Base-by-base conservation (phyloP, 1,284 basidiomycete genomes). In the Microbotryomycetes sp. region DNA sequence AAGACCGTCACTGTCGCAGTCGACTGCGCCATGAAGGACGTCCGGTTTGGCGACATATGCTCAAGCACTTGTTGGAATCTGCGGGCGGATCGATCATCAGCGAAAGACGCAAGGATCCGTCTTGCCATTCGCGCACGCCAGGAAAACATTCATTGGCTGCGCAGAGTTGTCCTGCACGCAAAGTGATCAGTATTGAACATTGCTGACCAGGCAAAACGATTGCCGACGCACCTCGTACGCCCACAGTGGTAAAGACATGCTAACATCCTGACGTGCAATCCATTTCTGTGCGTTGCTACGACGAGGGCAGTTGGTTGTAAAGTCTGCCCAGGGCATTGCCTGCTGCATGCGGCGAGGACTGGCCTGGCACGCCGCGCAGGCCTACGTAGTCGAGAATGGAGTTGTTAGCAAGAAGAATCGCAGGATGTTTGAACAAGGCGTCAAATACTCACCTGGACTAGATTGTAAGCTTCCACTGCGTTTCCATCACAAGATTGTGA, bases 291-390 rank as follows among this genome's bases (percentile, higher is more conserved):
- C 11, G 35, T 18, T 41, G 35, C 11, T 41, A 41, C 18, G 35
- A 9, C 18, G 35, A 9, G 18, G 9, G 35, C 35, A 41, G 18
- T 41, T 41, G 9, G 35, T 18, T 18, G 35, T 41, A 18, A 41
- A 41, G 9, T 9, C 35, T 11, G 35, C 9, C 35, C 35, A 41
- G 9, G 35, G 11, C 35, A 41, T 41, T 41, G 35, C 9, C 18
- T 18, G 35, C 35, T 11, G 11, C 11, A 11, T 18, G 9, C 9
- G 18, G 18, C 11, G 11, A 18, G n/a, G 26, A 0, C 23, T 6
- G 16, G 52, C 45, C 47, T 67, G 65, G 31, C 65, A 67, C 5
- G 63, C 60, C 3, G 62, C 65, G 27, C 65, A 67, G 2, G 49
- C 62, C 51, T 30, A 30, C 18, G 29, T 18, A 18, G n/a, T n/a